Evolutionary conservation across 2,329 filamentous ascomycete species (phyloP), one percentile per base, ranked within the genome.

Genomic region (Colletotrichum tanaceti): DNA sequence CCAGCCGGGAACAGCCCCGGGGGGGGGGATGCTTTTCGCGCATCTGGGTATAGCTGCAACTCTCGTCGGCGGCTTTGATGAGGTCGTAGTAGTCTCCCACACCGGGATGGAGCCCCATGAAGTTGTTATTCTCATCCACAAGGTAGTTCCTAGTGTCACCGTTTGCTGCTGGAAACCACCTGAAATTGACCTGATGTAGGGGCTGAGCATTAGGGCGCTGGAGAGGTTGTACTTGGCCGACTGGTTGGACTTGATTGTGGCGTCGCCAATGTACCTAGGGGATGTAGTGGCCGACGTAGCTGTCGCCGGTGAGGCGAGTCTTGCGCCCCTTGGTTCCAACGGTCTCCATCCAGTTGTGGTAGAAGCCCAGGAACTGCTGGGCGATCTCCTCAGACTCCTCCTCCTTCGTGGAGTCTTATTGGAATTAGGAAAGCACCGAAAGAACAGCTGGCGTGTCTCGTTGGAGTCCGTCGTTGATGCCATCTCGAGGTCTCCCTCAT

Each of bases 301-400:
- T 90, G 77, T 93, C 91, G 10, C 91, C 93, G 0, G 91, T 85
- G 68, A 96, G 86, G 77, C 91, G 94, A 14, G 93, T 85, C 72
- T 91, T 91, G 73, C 86, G 88, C n/a, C 86, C 85, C n/a, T 91
- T 84, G 73, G 93, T 82, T 20, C 79, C 82, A 72, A 94, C 94
- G 0, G 89, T 89, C 46, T 92, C 83, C 68, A 93, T 80, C 73
- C 93, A 94, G 79, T 93, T 93, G 80, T 90, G 89, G 85, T 89
- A 94, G 79, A 93, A 96, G 55, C 90, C 91, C 13, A 91, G 82
- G 77, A 95, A 93, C 73, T 94, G 87, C 28, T 81, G 78, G 0
- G 91, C 90, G 1, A 91, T 83, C 71, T 93, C 91, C n/a, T n/a
- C n/a, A n/a, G n/a, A n/a, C n/a, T n/a, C n/a, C 38, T 88, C 85